These are phyloP conservation scores for Eudorina sp. DNA, from an alignment of 139 green algal species.

Conservation along the genomic window DNA sequence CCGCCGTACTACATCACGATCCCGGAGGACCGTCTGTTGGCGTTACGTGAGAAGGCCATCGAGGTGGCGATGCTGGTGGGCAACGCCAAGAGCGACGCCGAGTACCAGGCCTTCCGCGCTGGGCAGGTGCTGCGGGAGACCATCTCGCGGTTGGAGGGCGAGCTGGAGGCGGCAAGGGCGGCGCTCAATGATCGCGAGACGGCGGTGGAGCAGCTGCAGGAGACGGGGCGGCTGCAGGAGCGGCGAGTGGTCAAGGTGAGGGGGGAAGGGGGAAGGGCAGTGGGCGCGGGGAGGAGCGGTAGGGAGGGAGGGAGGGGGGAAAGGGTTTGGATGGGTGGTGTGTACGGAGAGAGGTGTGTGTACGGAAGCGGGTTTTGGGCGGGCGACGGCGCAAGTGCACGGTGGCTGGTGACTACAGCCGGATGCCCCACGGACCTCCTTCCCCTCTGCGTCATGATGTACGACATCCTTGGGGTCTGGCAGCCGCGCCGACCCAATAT, in stretches of 20 bases:
- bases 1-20: constrained; percentile 34
- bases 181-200: too few species aligned
- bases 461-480: too few species aligned
- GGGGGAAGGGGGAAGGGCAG: not conserved
- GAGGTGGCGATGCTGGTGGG: constrained; percentile 56
- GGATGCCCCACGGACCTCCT: not conserved
- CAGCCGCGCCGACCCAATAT: too few species aligned
- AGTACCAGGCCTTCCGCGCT: constrained; percentile 59
- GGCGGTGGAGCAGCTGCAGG: too few species aligned
- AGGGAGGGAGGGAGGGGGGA: not conserved
- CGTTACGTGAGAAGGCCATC: constrained; percentile 15
- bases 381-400: too few species aligned
- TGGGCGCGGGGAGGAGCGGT: not conserved
- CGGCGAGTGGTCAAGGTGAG: constrained; percentile 24
- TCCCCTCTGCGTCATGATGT: not conserved
- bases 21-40: constrained; percentile 42
- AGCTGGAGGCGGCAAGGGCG: constrained; percentile 4
- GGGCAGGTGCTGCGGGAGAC: constrained; percentile 54
- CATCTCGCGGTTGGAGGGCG: constrained; percentile 45
- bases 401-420: too few species aligned
- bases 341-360: not conserved
- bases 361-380: too few species aligned
- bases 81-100: constrained; percentile 29
- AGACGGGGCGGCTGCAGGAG: not conserved
- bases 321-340: not conserved